These are phyloP conservation scores for Phytophthora litchii DNA, from an alignment of 352 stramenopile species.

Conservation along the genomic window DNA sequence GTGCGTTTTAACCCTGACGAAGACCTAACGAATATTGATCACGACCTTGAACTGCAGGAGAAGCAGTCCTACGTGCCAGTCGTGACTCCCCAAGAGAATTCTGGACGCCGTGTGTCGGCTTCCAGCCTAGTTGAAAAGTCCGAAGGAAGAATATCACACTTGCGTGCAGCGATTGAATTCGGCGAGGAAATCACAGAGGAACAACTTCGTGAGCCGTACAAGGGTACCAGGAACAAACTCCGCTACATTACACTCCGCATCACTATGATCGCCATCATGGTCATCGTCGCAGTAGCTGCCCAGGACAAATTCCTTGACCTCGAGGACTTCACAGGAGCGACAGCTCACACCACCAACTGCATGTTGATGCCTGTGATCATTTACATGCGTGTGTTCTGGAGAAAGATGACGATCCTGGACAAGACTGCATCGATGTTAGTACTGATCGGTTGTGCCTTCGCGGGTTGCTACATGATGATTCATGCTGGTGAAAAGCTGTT, in stretches of 20 bases:
- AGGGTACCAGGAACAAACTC: slow-evolving; percentile 37
- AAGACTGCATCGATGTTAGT: slow-evolving; percentile 44
- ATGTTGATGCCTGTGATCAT: slow-evolving; percentile 56
- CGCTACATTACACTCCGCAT: slow-evolving; percentile 38
- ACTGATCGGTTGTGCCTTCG: slow-evolving; percentile 43
- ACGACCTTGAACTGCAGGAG: slow-evolving; percentile 25
- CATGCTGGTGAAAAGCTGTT: slow-evolving; percentile 51
- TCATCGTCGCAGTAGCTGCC: slow-evolving; percentile 13
- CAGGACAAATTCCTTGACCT: slow-evolving; percentile 27
- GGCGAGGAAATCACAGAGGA: slow-evolving; percentile 21
- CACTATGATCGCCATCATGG: slow-evolving; percentile 21
- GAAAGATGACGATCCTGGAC: slow-evolving; percentile 45
- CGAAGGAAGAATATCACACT: slow-evolving; percentile 20
- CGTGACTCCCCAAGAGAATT: slow-evolving; percentile 5
- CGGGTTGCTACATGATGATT: slow-evolving; percentile 55
- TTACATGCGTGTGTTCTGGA: slow-evolving; percentile 50
- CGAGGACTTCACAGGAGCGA: slow-evolving; percentile 49
- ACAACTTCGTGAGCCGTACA: slow-evolving; percentile 35
- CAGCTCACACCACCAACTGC: slow-evolving; percentile 52
- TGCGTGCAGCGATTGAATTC: slow-evolving; percentile 19
- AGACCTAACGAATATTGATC: slow-evolving; percentile 21
- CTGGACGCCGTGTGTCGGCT: slow-evolving; percentile 6
- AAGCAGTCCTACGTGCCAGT: slow-evolving; percentile 15
- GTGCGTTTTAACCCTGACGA: slow-evolving; percentile 22
- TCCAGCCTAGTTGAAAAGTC: slow-evolving; percentile 19